Base-by-base conservation (phyloP, 805 yeast species). In the Yamadazyma akitaensis region DNA sequence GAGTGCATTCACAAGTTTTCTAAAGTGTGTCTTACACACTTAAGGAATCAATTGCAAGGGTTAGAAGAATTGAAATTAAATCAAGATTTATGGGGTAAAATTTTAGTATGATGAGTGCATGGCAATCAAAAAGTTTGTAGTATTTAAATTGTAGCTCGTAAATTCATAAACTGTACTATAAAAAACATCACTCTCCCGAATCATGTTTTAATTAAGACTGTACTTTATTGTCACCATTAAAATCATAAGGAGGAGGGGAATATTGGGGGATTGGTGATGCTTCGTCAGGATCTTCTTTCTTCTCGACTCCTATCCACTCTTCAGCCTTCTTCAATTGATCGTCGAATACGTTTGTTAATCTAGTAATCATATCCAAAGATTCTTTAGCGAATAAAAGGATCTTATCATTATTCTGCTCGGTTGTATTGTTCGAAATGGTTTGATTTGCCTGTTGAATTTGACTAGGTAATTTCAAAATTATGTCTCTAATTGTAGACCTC, bases 251-350 rank as follows among this genome's bases (percentile, higher is more conserved):
- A 18, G 43, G 43, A 24, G 47, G 47, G 16, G 7, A 11, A 28
- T 28, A 5, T 28, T 5, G 32, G 9, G 32, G 32, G 9, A 28
- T 28, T 4, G n/a, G n/a, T 5, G 24, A 21, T 21, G 24, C 6
- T 21, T 21, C 24, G 24, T 4, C 6, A 21, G 24, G 7, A 21
- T 21, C 16, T 35, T 19, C 26, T 10, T 51, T 59, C 58, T 46
- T 58, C 63, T 78, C 64, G 53, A 77, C 63, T 55, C 74, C 65
- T 4, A 81, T 79, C 97, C 97, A 92, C 19, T 75, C 70, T 62
- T 94, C 97, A 1, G 97, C 97, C 53, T 84, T 82, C 40, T 80
- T 84, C 44, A 92, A 71, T 42, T 90, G 90, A 40, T 87, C 91
- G 60, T 87, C 92, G 55, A 95, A 89, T 6, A 91, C 91, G 42